phyloP scores from a whole-genome alignment of 2,329 filamentous ascomycete species.

The Cadophora malorum region DNA sequence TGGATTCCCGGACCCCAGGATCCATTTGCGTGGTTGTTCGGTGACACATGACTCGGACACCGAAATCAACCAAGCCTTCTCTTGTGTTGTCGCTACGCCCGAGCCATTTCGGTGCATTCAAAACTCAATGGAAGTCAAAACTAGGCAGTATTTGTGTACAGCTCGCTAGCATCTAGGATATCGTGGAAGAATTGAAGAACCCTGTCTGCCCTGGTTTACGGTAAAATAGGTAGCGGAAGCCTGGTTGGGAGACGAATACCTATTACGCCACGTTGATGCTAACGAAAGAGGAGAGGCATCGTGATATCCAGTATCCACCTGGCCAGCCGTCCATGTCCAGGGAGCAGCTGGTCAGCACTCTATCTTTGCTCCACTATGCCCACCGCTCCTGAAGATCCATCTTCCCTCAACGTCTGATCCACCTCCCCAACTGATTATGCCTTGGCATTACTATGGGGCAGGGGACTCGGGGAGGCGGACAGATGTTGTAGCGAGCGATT shows the following conservation, averaged over 20 bases:
- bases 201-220: neutral
- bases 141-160: neutral
- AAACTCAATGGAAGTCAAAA: neutral
- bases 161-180: neutral
- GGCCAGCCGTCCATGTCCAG: neutral
- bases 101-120: neutral
- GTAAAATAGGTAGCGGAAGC: constrained; percentile 4
- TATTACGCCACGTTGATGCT: neutral
- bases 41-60: neutral
- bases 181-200: neutral
- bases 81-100: neutral
- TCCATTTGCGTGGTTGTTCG: neutral
- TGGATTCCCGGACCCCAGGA: neutral
- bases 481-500: neutral
- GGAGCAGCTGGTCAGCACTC: constrained; percentile 12
- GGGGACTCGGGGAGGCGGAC: neutral
- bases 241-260: constrained; percentile 3
- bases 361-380: neutral
- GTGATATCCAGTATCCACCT: neutral
- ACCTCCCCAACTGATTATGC: constrained; percentile 9
- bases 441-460: neutral
- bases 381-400: constrained; percentile 1
- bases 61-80: neutral
- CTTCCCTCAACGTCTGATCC: constrained; percentile 1
- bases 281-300: neutral